A percentile compares a stretch with the other conserved stretches of the same genome.
phyloP scores from a whole-genome alignment of 257 asterid genomes.

The Ligustrum vulgare region DNA sequence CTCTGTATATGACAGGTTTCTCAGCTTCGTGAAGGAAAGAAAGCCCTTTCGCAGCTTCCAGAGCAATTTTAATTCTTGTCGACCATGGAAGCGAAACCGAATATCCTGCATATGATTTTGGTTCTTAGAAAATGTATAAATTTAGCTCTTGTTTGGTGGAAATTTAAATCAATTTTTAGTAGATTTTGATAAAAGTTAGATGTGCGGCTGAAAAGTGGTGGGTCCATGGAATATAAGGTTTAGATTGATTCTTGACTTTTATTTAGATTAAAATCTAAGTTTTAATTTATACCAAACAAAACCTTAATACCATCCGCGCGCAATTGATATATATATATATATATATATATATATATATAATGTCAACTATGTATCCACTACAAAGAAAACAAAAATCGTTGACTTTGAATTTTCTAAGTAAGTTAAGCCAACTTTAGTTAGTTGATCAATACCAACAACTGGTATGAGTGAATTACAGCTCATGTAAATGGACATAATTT shows the following conservation, averaged over 20 bases:
- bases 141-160: too few species aligned
- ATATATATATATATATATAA: too few species aligned
- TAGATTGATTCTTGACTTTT: too few species aligned
- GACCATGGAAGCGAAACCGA: conserved; percentile 5
- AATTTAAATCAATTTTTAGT: too few species aligned
- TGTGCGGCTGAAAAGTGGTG: too few species aligned
- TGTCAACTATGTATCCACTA: conserved; percentile 3
- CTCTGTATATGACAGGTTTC: background rate
- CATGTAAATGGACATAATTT: background rate
- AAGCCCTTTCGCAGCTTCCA: conserved; percentile 1
- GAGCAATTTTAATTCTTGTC: background rate
- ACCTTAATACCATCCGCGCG: background rate
- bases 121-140: too few species aligned
- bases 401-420: background rate
- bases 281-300: too few species aligned
- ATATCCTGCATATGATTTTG: background rate
- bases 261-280: too few species aligned
- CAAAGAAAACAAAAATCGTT: background rate
- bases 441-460: background rate
- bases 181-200: too few species aligned
- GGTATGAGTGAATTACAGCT: background rate
- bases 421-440: background rate
- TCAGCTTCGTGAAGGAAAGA: background rate
- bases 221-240: too few species aligned
- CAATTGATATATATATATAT: too few species aligned